Evolutionary conservation across 169 alveolate species (phyloP), one percentile per base, ranked within the genome.

Genomic region (Plasmodium chabaudi): DNA sequence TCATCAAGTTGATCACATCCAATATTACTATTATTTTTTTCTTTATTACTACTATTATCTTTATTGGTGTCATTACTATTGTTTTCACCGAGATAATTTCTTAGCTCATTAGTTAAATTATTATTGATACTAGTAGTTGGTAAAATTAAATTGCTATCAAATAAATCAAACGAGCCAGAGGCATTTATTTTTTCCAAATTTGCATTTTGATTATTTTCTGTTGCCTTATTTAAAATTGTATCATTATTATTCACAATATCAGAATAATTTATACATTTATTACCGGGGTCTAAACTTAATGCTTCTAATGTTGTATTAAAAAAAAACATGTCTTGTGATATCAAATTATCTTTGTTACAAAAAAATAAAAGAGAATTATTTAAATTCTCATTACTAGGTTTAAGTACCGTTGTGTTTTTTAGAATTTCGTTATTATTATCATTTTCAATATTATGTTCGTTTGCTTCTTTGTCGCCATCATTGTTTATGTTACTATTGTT

Each of bases 261-360:
- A 27, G 67, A 15, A 42, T 46, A 23, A 25, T 25, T 61, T 27
- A 65, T 46, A 39, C 13, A 23, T 5, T 60, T 42, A 46, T 34
- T 49, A 23, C 21, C 19, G 0, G 88, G 74, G 0, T 74, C 27
- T 42, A 74, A 17, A 9, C 42, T 39, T 9, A 47, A 34, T n/a
- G 67, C 15, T 9, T 60, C 61, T 1, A 44, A 15, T 5, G 56
- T 44, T 12, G 68, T 27, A 12, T 74, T 74, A 9, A 74, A 39
- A 53, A 15, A 74, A 61, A 19, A 74, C 12, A 74, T 21, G 25
- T 74, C 88, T 21, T 74, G 60, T 13, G 72, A 49, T 46, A 74
- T 7, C 9, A 55, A 7, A 46, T 46, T 60, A 13, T 17, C 23
- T 51, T 61, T 74, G 49, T 63, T 72, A 47, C 57, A 72, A 56